Percentiles rank a stretch among this genome's conserved stretches.
phyloP scores from a whole-genome alignment of 2,329 filamentous ascomycete genomes.

The Pseudogymnoascus sp. region DNA sequence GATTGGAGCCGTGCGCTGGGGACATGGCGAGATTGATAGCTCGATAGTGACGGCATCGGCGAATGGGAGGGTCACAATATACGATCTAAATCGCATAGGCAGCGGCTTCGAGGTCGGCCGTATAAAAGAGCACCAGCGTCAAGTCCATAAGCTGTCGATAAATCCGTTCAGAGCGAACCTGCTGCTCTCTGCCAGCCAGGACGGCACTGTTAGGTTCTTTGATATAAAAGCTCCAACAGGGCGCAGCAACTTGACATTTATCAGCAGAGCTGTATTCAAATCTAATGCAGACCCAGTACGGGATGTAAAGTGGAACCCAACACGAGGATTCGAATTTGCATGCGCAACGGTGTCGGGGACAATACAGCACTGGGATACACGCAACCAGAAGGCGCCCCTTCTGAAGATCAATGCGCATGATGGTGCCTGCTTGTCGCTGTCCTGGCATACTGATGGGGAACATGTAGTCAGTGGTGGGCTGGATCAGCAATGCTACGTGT shows the following conservation, averaged over 20 bases:
- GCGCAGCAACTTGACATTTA: constrained; percentile 42
- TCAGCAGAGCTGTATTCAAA: constrained; percentile 26
- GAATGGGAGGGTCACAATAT: constrained; percentile 58
- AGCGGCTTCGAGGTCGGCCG: constrained; percentile 43
- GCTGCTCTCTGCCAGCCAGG: constrained; percentile 56
- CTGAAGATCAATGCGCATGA: constrained; percentile 56
- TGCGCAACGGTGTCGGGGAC: constrained; percentile 57
- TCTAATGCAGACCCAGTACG: constrained; percentile 50
- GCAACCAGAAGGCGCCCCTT: constrained; percentile 45
- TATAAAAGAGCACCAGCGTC: constrained; percentile 55
- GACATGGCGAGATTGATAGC: constrained; percentile 38
- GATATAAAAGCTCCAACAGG: constrained; percentile 43
- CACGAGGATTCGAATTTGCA: constrained; percentile 54
- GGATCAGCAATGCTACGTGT: constrained; percentile 56
- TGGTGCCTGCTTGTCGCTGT: constrained; percentile 51
- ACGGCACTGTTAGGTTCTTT: constrained; percentile 55
- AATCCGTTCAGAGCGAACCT: constrained; percentile 52
- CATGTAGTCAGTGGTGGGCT: constrained; percentile 57
- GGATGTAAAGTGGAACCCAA: constrained; percentile 59
- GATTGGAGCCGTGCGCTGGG: constrained; percentile 57
- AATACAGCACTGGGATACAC: constrained; percentile 58
- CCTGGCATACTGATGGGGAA: constrained; percentile 63
- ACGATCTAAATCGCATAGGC: constrained; percentile 48
- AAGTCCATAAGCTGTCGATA: constrained; percentile 57
- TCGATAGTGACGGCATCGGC: constrained; percentile 57